Conservation (phyloP, 1,284 basidiomycete genomes). For the Tylopilus sp. region DNA sequence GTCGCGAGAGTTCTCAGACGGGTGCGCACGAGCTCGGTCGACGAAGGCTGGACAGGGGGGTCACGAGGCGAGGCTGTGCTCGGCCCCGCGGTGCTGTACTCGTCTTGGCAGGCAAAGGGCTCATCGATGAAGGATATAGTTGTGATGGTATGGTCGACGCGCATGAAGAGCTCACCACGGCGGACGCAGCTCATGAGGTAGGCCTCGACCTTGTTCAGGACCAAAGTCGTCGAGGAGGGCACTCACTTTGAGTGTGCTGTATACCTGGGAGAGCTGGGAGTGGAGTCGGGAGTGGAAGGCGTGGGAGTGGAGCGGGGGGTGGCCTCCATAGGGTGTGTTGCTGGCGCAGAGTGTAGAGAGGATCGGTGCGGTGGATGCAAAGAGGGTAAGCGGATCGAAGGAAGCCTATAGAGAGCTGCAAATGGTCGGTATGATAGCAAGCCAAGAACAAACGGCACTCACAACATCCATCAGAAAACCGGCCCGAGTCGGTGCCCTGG, state of each 20-base stretch:
- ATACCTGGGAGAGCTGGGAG: slow-evolving; percentile 91
- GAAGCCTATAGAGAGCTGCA: slow-evolving; percentile 79
- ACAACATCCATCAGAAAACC: slow-evolving; percentile 86
- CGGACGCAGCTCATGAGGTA: slow-evolving; percentile 93
- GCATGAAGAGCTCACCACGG: slow-evolving; percentile 83
- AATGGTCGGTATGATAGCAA: neutral
- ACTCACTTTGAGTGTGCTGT: slow-evolving; percentile 82
- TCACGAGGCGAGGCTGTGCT: slow-evolving; percentile 16
- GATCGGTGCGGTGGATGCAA: slow-evolving; percentile 79
- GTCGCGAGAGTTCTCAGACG: slow-evolving; percentile 75
- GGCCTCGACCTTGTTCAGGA: slow-evolving; percentile 78
- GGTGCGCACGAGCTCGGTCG: slow-evolving; percentile 67
- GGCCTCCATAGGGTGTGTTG: slow-evolving; percentile 60
- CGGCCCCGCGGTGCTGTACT: slow-evolving; percentile 22
- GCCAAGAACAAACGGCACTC: slow-evolving; percentile 31
- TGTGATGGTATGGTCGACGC: slow-evolving; percentile 86
- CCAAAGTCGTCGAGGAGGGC: slow-evolving; percentile 73
- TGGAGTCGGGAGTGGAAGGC: slow-evolving; percentile 94
- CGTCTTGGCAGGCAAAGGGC: slow-evolving; percentile 53
- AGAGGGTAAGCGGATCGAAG: slow-evolving; percentile 92
- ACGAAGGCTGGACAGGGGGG: slow-evolving; percentile 58
- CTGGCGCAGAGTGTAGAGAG: slow-evolving; percentile 55
- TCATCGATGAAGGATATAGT: slow-evolving; percentile 87
- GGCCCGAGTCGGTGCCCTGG: slow-evolving; percentile 82
- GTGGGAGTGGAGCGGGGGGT: slow-evolving; percentile 87